Evolutionary conservation across 805 yeast genomes (phyloP), one percentile per base, ranked within the genome.

Genomic region (Candida maesae): DNA sequence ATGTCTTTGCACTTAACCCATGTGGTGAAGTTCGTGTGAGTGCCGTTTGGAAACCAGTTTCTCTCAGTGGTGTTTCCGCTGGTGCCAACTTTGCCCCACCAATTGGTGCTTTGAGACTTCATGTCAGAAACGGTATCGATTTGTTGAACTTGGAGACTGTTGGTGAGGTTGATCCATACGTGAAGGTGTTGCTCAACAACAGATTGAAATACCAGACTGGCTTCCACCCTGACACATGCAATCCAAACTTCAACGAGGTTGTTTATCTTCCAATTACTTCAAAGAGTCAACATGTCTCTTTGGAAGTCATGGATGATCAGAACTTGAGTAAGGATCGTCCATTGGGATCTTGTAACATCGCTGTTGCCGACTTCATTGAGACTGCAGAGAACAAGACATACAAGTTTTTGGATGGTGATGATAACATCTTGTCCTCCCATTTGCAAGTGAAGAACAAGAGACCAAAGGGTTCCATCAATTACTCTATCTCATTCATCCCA

Each of bases 121-220:
- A 77, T 52, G 51, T 85, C 36, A 70, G 79, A 44, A 63, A 68
- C 25, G 83, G 81, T 14, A 58, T 58, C 10, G 74, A 76, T 30
- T 62, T 80, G 51, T 66, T 71, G 67, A 59, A 79, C 51, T 63
- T 83, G 51, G 84, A 82, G 50, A 71, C 79, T 13, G 73, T 83
- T 37, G 91, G 93, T 41, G 76, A 73, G 42, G 79, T 84, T 52
- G 90, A 85, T 61, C 93, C 95, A 5, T 84, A 83, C 52, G 78
- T 81, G 29, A 71, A 75, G 44, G 70, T 84, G 9, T 53, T 75
- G 27, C 60, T 77, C 43, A 78, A 80, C 53, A 84, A 83, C 50
- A 75, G 74, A 56, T 55, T 75, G 29, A 71, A 70, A 45, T 82
- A 72, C 39, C 70, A 67, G 47, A 79, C 93, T 2, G 56, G 65